Base-by-base conservation (phyloP, 495 filamentous ascomycete genomes). In the Letharia columbiana region DNA sequence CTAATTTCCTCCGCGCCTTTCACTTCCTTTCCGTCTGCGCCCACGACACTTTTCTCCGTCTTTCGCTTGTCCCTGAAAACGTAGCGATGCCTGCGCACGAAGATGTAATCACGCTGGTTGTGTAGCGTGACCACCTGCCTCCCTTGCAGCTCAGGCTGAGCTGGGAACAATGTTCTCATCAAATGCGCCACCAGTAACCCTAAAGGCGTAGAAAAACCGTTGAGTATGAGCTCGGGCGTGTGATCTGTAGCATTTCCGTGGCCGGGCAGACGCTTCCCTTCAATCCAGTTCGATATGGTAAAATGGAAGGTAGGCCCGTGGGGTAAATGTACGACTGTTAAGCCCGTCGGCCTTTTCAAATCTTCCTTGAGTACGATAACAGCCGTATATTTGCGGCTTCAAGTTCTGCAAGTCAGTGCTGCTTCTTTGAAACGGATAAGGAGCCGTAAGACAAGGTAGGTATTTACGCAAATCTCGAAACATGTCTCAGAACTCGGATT, bases 81-180 rank as follows among this genome's bases (percentile, higher is more conserved):
- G 71, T 98, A 98, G 40, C 94, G 81, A 73, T 97, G 91, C 39
- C 93, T 80, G 11, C 94, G 82, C 58, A 97, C 80, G 71, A 98
- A 98, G 68, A 96, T 91, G 76, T 96, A 98, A 76, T 98, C 93
- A 66, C 94, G 87, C 76, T 97, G 93, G 70, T 96, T 96, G 74
- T 97, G 93, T 57, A 96, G 72, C 9, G 92, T 96, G 41, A 96
- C 87, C 0, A 96, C 91, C 69, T 96, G 91, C 23, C 94, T 78
- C 8, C 93, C 93, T 37, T 83, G 78, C 4, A 96, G 76, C 65
- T 98, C 91, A 6, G 94, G 92, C 62, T 86, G 83, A 4, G 87
- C 80, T 1, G 93, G 92, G 78, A 94, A 97, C 49, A 97, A 75
- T 0, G 84, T 84, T 67, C 87, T 83, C 81, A 98, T 93, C 1